These are phyloP conservation scores for Vinca minor DNA, from an alignment of 257 asterid genomes.

Conservation along the genomic window DNA sequence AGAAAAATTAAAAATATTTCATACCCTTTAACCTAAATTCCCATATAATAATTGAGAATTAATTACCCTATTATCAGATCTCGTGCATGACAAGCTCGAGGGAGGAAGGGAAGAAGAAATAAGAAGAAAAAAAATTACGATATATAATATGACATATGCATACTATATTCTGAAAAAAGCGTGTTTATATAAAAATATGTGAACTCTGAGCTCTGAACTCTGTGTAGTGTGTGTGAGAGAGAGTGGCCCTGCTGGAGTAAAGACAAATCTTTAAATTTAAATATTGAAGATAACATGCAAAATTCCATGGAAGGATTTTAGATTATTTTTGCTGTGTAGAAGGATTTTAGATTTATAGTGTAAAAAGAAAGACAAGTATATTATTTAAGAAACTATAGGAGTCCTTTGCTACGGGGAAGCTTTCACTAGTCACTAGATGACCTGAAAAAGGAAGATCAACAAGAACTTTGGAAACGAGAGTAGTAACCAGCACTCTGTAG, in stretches of 20 bases:
- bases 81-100: background rate
- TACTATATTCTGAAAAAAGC: slow-evolving; percentile 2
- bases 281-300: slow-evolving; percentile 2
- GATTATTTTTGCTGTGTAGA: too few relatives aligned
- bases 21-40: background rate
- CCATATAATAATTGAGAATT: background rate
- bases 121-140: too few relatives aligned
- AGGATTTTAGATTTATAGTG: too few relatives aligned
- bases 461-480: too few relatives aligned
- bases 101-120: background rate
- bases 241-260: background rate
- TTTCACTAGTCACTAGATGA: too few relatives aligned
- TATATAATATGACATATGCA: background rate
- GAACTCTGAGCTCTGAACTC: too few relatives aligned
- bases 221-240: slow-evolving; percentile 3
- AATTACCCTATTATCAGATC: slow-evolving; percentile 14
- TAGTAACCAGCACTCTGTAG: background rate
- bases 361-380: background rate
- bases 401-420: too few relatives aligned
- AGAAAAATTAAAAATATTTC: slow-evolving; percentile 4
- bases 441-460: too few relatives aligned
- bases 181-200: background rate
- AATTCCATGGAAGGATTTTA: background rate
- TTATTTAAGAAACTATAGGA: too few relatives aligned
- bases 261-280: slow-evolving; percentile 3